Base-by-base conservation (phyloP, 2,329 filamentous ascomycete species). In the Colletotrichum abscissum region DNA sequence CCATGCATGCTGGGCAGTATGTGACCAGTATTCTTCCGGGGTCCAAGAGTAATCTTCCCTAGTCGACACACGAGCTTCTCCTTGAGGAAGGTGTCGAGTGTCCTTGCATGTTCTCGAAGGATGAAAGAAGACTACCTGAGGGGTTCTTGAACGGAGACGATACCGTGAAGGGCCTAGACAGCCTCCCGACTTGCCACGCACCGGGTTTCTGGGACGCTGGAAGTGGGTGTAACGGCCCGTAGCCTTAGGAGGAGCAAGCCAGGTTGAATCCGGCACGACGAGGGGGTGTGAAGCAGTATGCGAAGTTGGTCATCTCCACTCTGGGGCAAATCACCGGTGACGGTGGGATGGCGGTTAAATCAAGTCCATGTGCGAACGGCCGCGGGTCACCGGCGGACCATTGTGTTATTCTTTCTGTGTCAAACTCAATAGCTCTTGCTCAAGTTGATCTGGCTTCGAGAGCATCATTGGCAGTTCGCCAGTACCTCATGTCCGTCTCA, bases 191-290 rank as follows among this genome's bases (percentile, higher is more conserved):
- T 55, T 52, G 65, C 66, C 54, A 46, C 22, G 49, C n/a, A 63
- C 65, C 69, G 38, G 69, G 69, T 63, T 24, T 62, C 58, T 72
- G 69, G 69, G 69, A 30, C 58, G 38, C 42, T 38, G 42, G 22
- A 24, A 49, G 52, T 59, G 30, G 38, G 30, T 19, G 46, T 49
- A 26, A 54, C 58, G 65, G 58, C 19, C 58, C 58, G 65, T 14
- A 69, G 65, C 54, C 58, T 69, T 64, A 30, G 11, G 38, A 24
- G 28, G 19, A 14, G 49, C n/a, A 38, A 38, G 7, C 42, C 22
- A 28, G 24, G 38, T 35, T 69, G 58, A 14, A n/a, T 2, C 52
- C 58, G 12, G 22, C 6, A 7, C n/a, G 19, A 6, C 28, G 30
- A 58, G 57, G 64, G 56, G 42, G 5, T 19, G 38, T 35, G 46